Base-by-base conservation (phyloP, 2,329 filamentous ascomycete species). In the Colletotrichum brevisporum region DNA sequence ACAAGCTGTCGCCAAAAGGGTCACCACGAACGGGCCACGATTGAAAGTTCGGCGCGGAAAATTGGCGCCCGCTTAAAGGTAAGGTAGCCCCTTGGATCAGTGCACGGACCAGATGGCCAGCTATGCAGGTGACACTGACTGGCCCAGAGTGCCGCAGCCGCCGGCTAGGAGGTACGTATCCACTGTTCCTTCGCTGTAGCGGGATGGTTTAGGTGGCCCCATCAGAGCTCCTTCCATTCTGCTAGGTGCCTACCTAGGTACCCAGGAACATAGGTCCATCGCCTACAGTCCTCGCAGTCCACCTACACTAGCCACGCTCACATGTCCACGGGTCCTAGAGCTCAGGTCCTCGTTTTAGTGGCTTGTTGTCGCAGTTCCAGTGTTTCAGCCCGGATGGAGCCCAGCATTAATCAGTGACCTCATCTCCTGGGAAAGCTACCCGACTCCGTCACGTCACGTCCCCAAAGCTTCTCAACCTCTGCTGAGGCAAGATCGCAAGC, bases 1-100 rank as follows among this genome's bases (percentile, higher is more conserved):
- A 75, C 73, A 75, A 72, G 68, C 67, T 75, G 73, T 74, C 74
- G 73, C 74, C 71, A 73, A 70, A 69, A 63, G 53, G 55, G 63
- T 70, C 63, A 63, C 63, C 58, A 54, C 48, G 67, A 70, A 70
- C 67, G 67, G 63, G 67, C 67, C 67, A 70, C 64, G 67, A 70
- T 63, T 69, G 67, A 63, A 52, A 57, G 63, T 70, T 70, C 64
- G 64, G 64, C 64, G 64, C 67, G 67, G 67, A 70, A 67, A 70
- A 67, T 70, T 70, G 57, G 67, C 58, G 67, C 64, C 61, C 57
- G 67, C 62, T 48, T 48, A 60, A 39, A 64, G 21, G 64, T 52
- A 67, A 63, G 64, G 59, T 68, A 51, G 50, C 66, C 66, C 66
- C 66, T 66, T 66, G 62, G 9, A 21, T 9, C 3, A 1, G 27